Conservation (phyloP, 2,329 filamentous ascomycete species). For the Cordyceps sp. region DNA sequence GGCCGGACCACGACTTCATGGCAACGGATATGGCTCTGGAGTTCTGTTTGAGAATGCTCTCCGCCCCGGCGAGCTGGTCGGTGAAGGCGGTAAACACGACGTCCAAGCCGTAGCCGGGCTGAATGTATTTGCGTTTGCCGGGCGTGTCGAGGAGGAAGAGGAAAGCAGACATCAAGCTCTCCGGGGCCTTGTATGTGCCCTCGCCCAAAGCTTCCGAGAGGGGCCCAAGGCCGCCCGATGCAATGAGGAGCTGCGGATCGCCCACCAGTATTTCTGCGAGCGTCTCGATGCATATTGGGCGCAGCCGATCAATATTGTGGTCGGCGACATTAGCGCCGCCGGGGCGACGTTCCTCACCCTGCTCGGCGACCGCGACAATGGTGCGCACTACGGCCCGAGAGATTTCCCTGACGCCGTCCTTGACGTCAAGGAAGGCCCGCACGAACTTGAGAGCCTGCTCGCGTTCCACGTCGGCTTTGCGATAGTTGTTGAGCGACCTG, state of each 20-base stretch:
- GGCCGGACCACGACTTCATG: constrained; percentile 82
- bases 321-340: constrained; percentile 53
- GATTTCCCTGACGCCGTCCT: constrained; percentile 76
- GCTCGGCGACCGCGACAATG: constrained; percentile 79
- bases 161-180: constrained; percentile 76
- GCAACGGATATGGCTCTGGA: constrained; percentile 84
- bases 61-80: constrained; percentile 51
- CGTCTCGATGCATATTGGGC: constrained; percentile 84
- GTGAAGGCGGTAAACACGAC: constrained; percentile 85
- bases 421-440: constrained; percentile 86
- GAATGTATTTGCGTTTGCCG: constrained; percentile 62
- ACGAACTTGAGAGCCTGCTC: constrained; percentile 97
- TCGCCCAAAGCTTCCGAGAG: constrained; percentile 87
- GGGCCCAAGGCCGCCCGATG: constrained; percentile 69
- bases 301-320: constrained; percentile 67
- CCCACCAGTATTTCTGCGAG: constrained; percentile 80
- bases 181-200: constrained; percentile 80
- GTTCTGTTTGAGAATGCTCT: constrained; percentile 59
- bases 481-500: constrained; percentile 79
- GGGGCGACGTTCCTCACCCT: constrained; percentile 71
- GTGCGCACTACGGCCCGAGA: constrained; percentile 77
- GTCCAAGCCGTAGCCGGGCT: constrained; percentile 78
- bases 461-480: constrained; percentile 89
- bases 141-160: constrained; percentile 81
- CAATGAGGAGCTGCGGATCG: constrained; percentile 65